Evolutionary conservation across 2,329 filamentous ascomycete species (phyloP), one percentile per base, ranked within the genome.

Genomic region (Tympanopsis confertula): DNA sequence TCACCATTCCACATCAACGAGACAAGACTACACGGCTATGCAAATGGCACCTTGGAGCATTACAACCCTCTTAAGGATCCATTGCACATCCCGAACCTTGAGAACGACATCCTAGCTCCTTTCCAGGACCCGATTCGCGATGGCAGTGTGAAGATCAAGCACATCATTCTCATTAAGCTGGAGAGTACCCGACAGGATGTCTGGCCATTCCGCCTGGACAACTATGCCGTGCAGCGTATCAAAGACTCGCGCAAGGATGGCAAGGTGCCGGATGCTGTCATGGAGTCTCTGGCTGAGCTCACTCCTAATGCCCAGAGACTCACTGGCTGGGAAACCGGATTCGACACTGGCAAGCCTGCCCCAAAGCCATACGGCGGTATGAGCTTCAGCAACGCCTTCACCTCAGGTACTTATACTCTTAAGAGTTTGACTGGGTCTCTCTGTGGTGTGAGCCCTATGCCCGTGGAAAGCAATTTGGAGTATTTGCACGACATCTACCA

Each of bases 401-500:
- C 54, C 4, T 45, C 52, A 4, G 47, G 50, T 3, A 56, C 54
- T 0, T 56, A 55, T 35, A 57, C 54, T 1, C 40, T 56, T 28
- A 57, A 57, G 41, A 55, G 52, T 38, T 30, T 57, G 12, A 46
- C 47, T 1, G 54, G 50, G 5, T 51, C 48, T 5, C 35, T 56
- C 3, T 57, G 54, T 20, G 54, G 54, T 12, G 46, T 56, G 35
- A 52, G 40, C 1, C 52, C 54, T 1, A 39, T 57, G 18, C 50
- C 52, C 3, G 46, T 47, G 5, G 53, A 56, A 28, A 51, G 50
- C 37, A 56, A 57, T 38, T 45, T 44, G 22, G 54, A 57, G 39
- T 56, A 51, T 36, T 37, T 49, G 14, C 43, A 55, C 17, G 48
- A 57, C 32, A 48, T 57, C 20, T 57, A 57, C 41, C 53, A 57